Percentiles rank a stretch among this genome's conserved stretches.
Evolutionary conservation across 2,329 filamentous ascomycete genomes (phyloP).

Genomic region (Endothia cerciana): DNA sequence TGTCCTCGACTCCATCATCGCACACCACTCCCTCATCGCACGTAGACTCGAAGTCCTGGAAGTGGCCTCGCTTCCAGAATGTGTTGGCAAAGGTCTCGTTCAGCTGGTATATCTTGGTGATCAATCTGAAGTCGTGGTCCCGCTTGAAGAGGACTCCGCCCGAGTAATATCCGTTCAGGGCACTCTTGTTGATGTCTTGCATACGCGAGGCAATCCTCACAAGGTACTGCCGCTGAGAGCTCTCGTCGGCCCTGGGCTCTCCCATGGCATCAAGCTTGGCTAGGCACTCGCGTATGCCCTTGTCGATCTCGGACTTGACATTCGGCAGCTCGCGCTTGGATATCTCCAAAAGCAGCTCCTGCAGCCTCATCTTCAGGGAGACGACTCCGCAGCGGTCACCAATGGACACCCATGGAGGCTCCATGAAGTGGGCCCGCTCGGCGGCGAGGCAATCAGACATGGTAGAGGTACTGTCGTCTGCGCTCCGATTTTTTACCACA

Average conservation of each 20-base stretch:
- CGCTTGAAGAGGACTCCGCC: constrained; percentile 38
- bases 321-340: constrained; percentile 45
- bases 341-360: constrained; percentile 44
- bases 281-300: constrained; percentile 23
- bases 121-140: constrained; percentile 38
- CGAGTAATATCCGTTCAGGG: constrained; percentile 43
- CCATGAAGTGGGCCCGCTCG: constrained; percentile 45
- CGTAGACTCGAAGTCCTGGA: constrained; percentile 30
- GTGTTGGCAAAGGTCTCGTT: constrained; percentile 42
- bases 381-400: constrained; percentile 40
- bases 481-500: constrained; percentile 52
- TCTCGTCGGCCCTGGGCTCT: constrained; percentile 33
- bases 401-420: constrained; percentile 41
- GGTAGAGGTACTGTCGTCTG: constrained; percentile 43
- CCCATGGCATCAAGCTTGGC: constrained; percentile 38
- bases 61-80: constrained; percentile 39
- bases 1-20: not conserved
- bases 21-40: constrained; percentile 33
- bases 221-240: constrained; percentile 42
- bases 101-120: constrained; percentile 43
- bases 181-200: constrained; percentile 34
- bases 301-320: constrained; percentile 37
- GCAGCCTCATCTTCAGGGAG: constrained; percentile 42
- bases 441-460: constrained; percentile 37
- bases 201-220: constrained; percentile 40